Evolutionary conservation across 768 basidiomycete species (phyloP).

Genomic region (Hygrocybe punicea): DNA sequence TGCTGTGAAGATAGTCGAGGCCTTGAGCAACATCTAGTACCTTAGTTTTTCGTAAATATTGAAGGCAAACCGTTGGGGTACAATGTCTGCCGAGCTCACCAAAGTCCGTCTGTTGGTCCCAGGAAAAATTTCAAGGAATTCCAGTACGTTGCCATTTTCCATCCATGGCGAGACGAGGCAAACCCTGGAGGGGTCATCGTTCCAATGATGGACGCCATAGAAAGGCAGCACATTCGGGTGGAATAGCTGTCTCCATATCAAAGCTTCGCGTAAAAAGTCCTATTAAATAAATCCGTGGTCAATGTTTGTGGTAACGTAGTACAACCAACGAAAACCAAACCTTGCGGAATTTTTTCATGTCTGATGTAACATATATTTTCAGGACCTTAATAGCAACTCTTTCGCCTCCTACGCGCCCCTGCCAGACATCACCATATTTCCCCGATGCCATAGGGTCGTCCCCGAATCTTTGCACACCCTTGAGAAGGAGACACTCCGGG

Average conservation of each 20-base stretch:
- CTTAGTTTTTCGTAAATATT: slow-evolving; percentile 1
- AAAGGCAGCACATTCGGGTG: slow-evolving; percentile 38
- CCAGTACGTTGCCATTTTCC: slow-evolving; percentile 35
- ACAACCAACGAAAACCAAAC: too few species aligned
- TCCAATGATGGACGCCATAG: slow-evolving; percentile 30
- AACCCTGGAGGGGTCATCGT: slow-evolving; percentile 26
- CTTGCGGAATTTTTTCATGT: too few species aligned
- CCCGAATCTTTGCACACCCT: too few species aligned
- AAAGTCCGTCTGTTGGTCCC: slow-evolving; percentile 13
- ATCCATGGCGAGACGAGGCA: slow-evolving; percentile 43
- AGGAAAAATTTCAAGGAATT: slow-evolving; percentile 23
- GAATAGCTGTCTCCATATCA: slow-evolving; percentile 30
- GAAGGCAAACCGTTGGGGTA: background rate
- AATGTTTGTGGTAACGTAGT: background rate
- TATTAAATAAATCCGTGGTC: too few species aligned
- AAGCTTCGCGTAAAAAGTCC: slow-evolving; percentile 28
- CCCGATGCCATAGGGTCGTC: too few species aligned
- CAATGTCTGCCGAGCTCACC: background rate
- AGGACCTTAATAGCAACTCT: too few species aligned
- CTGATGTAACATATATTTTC: too few species aligned
- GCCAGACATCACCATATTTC: too few species aligned
- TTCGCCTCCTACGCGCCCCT: too few species aligned
- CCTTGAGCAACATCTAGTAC: slow-evolving; percentile 14
- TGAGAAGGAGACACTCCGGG: too few species aligned
- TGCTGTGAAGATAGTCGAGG: slow-evolving; percentile 11